phyloP scores from a whole-genome alignment of 352 stramenopile species.

The Phytophthora sojae region DNA sequence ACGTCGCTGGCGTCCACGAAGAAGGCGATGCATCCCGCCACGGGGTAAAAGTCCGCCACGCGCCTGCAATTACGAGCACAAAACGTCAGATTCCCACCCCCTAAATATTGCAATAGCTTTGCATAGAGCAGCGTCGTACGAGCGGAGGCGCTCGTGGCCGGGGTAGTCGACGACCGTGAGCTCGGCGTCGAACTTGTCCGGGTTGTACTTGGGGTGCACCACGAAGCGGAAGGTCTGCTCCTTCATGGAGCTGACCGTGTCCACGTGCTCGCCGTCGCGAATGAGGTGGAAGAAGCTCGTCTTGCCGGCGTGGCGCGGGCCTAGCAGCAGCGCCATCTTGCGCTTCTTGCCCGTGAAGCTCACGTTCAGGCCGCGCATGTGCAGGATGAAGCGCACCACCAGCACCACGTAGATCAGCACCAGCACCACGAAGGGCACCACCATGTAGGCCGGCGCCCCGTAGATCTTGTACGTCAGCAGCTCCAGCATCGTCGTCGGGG shows the following conservation, averaged over 20 bases:
- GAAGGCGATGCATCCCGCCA: constrained; percentile 77
- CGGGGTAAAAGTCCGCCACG: constrained; percentile 77
- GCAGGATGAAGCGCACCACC: constrained; percentile 64
- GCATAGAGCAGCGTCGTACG: constrained; percentile 41
- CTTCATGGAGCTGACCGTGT: constrained; percentile 90
- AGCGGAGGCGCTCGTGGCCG: constrained; percentile 81
- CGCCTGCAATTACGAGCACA: constrained; percentile 44
- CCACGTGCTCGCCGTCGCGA: constrained; percentile 64
- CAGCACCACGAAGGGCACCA: constrained; percentile 56
- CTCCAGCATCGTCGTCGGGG: constrained; percentile 22
- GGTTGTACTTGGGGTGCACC: constrained; percentile 74
- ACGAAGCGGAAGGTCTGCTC: constrained; percentile 72
- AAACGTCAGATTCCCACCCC: not conserved
- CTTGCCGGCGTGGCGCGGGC: constrained; percentile 76
- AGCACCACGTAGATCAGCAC: constrained; percentile 63
- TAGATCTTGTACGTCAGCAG: constrained; percentile 58
- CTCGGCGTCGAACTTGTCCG: constrained; percentile 72
- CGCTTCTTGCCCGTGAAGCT: constrained; percentile 78
- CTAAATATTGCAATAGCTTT: not conserved
- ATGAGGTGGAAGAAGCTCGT: constrained; percentile 86
- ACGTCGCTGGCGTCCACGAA: constrained; percentile 75
- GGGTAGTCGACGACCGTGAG: constrained; percentile 85
- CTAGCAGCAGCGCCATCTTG: constrained; percentile 75
- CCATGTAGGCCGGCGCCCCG: constrained; percentile 63
- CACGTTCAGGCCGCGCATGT: constrained; percentile 72